Evolutionary conservation across 176 grass and related monocot species (phyloP).

Genomic region (Aechmea fasciata): DNA sequence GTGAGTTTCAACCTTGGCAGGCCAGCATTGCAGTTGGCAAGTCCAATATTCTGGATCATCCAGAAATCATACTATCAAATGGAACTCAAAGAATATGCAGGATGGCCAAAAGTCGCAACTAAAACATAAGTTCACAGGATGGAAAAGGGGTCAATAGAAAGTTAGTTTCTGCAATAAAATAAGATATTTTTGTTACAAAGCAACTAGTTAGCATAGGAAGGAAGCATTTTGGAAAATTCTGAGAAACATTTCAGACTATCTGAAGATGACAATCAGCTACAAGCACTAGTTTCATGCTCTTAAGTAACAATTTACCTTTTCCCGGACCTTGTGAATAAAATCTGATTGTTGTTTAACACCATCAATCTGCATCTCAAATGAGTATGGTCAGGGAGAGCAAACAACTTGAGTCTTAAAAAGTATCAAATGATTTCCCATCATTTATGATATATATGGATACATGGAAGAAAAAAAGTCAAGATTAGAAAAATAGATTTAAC

Average conservation of each 20-base stretch:
- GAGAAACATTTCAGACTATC: background rate
- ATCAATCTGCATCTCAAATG: slow-evolving; percentile 34
- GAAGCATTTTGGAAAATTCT: too few relatives aligned
- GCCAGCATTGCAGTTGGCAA: slow-evolving; percentile 14
- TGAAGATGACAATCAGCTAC: background rate
- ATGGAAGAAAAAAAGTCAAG: background rate
- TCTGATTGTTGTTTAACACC: slow-evolving; percentile 22
- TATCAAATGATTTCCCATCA: background rate
- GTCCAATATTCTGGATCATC: slow-evolving; percentile 22
- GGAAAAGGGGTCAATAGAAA: background rate
- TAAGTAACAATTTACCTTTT: slow-evolving; percentile 41
- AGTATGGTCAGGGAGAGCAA: slow-evolving; percentile 8
- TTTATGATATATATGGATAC: background rate
- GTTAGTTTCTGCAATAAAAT: too few relatives aligned
- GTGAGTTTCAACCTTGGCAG: slow-evolving; percentile 47
- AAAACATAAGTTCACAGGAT: background rate
- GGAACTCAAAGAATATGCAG: background rate
- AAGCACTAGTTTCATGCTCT: background rate
- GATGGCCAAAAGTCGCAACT: background rate
- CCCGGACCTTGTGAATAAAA: slow-evolving; percentile 65
- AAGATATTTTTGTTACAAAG: too few relatives aligned
- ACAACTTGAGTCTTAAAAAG: slow-evolving; percentile 2
- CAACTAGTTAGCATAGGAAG: too few relatives aligned
- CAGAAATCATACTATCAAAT: slow-evolving; percentile 13
- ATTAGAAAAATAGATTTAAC: too few relatives aligned